These are phyloP conservation scores for Globisporangium barbulae DNA, from an alignment of 352 stramenopile species.

Conservation along the genomic window DNA sequence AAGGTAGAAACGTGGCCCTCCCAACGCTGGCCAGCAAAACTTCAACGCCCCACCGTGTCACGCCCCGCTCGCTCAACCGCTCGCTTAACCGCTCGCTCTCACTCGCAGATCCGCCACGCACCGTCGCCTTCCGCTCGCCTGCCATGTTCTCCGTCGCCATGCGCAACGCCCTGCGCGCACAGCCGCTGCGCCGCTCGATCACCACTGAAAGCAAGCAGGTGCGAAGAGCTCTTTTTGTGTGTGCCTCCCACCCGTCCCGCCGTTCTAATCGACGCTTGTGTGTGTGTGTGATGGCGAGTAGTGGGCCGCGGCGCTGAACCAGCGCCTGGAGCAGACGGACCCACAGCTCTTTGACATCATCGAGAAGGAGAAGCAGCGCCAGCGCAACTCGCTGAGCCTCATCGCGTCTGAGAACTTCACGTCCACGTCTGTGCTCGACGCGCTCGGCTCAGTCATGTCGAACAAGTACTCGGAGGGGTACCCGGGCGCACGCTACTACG, in stretches of 20 bases:
- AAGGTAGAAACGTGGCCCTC: too few species aligned
- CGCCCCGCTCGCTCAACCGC: background rate
- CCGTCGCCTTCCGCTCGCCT: background rate
- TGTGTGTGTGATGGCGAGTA: background rate
- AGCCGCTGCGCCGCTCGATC: slow-evolving; percentile 35
- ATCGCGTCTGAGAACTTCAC: slow-evolving; percentile 99
- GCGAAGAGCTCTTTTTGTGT: slow-evolving; percentile 1
- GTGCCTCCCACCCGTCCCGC: too few species aligned
- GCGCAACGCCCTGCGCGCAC: slow-evolving; percentile 14
- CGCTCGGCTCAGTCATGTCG: slow-evolving; percentile 97
- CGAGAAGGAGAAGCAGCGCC: slow-evolving; percentile 97
- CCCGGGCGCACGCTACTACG: slow-evolving; percentile 94
- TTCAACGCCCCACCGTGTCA: slow-evolving; percentile 2
- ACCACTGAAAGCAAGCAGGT: slow-evolving; percentile 57
- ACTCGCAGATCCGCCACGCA: slow-evolving; percentile 8
- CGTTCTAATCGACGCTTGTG: background rate
- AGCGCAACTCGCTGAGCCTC: slow-evolving; percentile 97
- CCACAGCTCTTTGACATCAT: slow-evolving; percentile 94
- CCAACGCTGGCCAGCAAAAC: slow-evolving; percentile 1
- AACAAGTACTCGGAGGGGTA: slow-evolving; percentile 99
- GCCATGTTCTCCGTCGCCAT: slow-evolving; percentile 25
- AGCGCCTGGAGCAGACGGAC: slow-evolving; percentile 86
- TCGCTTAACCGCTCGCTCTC: background rate
- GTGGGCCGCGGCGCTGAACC: slow-evolving; percentile 87
- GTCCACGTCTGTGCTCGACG: slow-evolving; percentile 95